Evolutionary conservation across 106 monocot genomes (phyloP).

Genomic region (Cymbidium sinense): DNA sequence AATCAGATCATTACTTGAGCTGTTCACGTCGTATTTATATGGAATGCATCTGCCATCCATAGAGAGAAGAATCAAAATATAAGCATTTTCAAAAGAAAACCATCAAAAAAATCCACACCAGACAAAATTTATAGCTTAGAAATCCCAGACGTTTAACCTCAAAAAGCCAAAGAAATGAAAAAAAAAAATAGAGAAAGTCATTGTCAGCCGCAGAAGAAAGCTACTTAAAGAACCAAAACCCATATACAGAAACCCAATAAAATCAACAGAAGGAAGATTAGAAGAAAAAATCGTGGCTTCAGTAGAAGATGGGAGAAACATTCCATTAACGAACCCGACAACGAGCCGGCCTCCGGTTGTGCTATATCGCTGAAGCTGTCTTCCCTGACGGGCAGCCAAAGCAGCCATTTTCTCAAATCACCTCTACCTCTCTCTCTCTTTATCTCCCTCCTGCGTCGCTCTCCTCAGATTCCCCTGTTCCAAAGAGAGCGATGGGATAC

Average conservation of each 20-base stretch:
- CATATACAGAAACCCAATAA: neutral
- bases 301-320: neutral
- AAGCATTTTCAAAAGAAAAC: neutral
- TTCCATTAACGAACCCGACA: slow-evolving; percentile 37
- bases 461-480: neutral
- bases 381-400: slow-evolving; percentile 37
- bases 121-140: neutral
- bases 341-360: slow-evolving; percentile 32
- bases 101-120: neutral
- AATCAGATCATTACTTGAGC: slow-evolving; percentile 11
- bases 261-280: neutral
- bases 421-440: neutral
- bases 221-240: neutral
- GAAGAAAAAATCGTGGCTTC: neutral
- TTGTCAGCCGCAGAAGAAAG: neutral
- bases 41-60: slow-evolving; percentile 51
- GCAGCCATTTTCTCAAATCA: slow-evolving; percentile 12
- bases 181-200: neutral
- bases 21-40: slow-evolving; percentile 35
- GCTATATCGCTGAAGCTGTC: slow-evolving; percentile 42
- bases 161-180: neutral
- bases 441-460: neutral
- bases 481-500: neutral
- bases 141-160: neutral
- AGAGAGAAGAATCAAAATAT: neutral